Conservation (phyloP, 2,329 filamentous ascomycete species). For the Decorospora gaudefroyi region DNA sequence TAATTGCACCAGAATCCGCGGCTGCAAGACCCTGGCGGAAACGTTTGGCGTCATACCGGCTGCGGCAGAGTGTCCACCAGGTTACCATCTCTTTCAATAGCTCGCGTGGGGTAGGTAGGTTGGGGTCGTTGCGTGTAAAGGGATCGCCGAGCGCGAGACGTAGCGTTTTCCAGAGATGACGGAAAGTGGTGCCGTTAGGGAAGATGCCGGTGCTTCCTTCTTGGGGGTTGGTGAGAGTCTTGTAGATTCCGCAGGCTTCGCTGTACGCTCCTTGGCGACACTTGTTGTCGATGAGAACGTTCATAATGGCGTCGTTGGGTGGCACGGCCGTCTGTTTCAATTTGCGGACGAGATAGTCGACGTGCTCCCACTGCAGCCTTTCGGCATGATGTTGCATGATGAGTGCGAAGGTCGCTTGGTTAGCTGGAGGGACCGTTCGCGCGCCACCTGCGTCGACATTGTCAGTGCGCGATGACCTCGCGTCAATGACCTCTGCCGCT, state of each 20-base stretch:
- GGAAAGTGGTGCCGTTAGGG: slow-evolving; percentile 37
- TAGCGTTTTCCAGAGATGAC: slow-evolving; percentile 42
- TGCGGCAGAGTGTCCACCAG: slow-evolving; percentile 36
- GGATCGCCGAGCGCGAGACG: slow-evolving; percentile 36
- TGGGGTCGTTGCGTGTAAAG: slow-evolving; percentile 19
- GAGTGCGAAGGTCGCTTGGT: slow-evolving; percentile 38
- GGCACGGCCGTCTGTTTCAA: slow-evolving; percentile 27
- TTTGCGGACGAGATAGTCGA: slow-evolving; percentile 39
- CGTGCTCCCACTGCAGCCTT: slow-evolving; percentile 39
- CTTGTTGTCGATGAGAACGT: slow-evolving; percentile 39
- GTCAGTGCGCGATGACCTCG: not conserved
- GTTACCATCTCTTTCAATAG: slow-evolving; percentile 37
- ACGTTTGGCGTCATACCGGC: slow-evolving; percentile 32
- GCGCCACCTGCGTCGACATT: not conserved
- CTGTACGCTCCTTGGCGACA: slow-evolving; percentile 36
- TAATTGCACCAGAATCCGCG: slow-evolving; percentile 30
- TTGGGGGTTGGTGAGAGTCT: slow-evolving; percentile 28
- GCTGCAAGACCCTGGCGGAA: slow-evolving; percentile 36
- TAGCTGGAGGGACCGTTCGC: slow-evolving; percentile 32
- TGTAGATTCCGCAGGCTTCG: slow-evolving; percentile 39
- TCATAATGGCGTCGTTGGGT: slow-evolving; percentile 39
- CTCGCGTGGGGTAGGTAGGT: slow-evolving; percentile 39
- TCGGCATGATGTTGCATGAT: slow-evolving; percentile 41
- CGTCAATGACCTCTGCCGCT: slow-evolving; percentile 5
- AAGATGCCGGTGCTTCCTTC: slow-evolving; percentile 28